Percentiles rank a stretch among this genome's conserved stretches.
Conservation (phyloP, 2,329 filamentous ascomycete species). For the Fusarium xyrophilum region DNA sequence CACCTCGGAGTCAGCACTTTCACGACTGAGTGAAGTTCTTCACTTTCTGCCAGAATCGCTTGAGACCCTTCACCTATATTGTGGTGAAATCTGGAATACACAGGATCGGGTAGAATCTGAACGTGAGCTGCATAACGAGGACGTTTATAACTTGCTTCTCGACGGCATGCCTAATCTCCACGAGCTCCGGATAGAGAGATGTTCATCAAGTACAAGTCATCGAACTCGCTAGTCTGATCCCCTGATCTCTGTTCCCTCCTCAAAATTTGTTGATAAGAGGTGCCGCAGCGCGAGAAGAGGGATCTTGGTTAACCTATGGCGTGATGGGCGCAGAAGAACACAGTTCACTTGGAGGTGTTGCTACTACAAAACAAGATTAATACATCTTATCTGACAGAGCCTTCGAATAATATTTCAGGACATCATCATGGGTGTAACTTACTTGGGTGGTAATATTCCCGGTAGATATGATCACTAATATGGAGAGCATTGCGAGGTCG, state of each 20-base stretch:
- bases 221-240: conserved; percentile 13
- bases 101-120: accelerated
- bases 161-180: not conserved
- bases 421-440: not conserved
- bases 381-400: not conserved
- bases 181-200: conserved; percentile 4
- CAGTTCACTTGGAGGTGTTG: accelerated
- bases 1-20: not conserved
- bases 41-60: conserved; percentile 7
- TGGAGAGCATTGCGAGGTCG: not conserved
- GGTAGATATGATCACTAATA: not conserved
- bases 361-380: not conserved
- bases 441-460: not conserved
- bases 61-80: conserved; percentile 2
- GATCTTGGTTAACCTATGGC: not conserved
- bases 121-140: not conserved
- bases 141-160: not conserved
- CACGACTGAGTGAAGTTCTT: not conserved
- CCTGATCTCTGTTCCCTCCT: not conserved
- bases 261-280: not conserved
- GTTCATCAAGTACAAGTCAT: conserved; percentile 4
- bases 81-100: accelerated
- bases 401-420: too few species aligned
- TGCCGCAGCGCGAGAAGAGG: not conserved
- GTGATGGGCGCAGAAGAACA: not conserved